phyloP scores from a whole-genome alignment of 2,329 filamentous ascomycete species.

The Tolypocladium guangdongense region DNA sequence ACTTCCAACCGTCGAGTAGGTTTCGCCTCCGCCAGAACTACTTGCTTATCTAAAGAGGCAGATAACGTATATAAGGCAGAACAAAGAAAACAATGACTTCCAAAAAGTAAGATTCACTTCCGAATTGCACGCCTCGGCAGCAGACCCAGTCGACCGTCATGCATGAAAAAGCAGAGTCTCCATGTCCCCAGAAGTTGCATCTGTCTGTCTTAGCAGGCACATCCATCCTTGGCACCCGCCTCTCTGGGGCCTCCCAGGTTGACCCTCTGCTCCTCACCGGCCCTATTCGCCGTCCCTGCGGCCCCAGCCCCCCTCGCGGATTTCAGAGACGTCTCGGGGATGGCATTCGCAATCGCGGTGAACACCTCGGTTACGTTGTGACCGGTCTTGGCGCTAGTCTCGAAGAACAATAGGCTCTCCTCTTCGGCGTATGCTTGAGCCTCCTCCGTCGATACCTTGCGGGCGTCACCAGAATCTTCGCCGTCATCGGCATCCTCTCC shows the following conservation, averaged over 20 bases:
- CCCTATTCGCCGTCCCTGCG: conserved; percentile 46
- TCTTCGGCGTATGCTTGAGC: conserved; percentile 91
- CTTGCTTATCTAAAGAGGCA: conserved; percentile 3
- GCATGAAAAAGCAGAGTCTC: background rate
- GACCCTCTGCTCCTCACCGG: conserved; percentile 62
- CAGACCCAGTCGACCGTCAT: conserved; percentile 6
- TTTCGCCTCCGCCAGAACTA: background rate
- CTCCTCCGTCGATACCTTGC: conserved; percentile 85
- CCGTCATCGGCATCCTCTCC: conserved; percentile 45
- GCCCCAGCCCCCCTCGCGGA: conserved; percentile 66
- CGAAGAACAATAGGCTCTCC: conserved; percentile 89
- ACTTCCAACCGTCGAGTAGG: background rate
- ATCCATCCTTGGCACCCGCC: conserved; percentile 75
- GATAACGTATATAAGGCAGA: conserved; percentile 5
- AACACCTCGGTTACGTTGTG: conserved; percentile 93
- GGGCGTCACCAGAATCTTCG: conserved; percentile 58
- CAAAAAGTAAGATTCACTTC: conserved; percentile 8
- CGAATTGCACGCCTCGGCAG: conserved; percentile 9
- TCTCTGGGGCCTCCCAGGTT: conserved; percentile 68
- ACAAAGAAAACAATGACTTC: conserved; percentile 8
- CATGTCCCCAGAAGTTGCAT: background rate
- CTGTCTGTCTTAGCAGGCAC: conserved; percentile 56
- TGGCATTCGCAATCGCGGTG: conserved; percentile 94
- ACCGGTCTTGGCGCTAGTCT: conserved; percentile 95
- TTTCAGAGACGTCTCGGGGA: conserved; percentile 94